A percentile compares a stretch with the other conserved stretches of the same genome.
These are phyloP conservation scores for Backusella liffmaniae DNA, from an alignment of 192 early-diverging fungal species.

Conservation along the genomic window DNA sequence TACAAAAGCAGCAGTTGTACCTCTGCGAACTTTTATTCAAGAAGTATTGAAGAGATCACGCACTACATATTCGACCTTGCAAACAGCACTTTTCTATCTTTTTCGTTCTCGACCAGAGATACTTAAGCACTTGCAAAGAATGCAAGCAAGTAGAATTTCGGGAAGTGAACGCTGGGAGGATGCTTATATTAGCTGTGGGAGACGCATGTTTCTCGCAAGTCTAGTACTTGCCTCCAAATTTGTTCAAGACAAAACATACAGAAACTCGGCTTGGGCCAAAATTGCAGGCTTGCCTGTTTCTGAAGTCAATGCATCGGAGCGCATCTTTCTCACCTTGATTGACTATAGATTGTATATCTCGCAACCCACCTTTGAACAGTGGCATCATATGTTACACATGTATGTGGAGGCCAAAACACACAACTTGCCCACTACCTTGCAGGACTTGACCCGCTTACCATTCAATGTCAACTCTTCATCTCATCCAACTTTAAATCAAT, in stretches of 20 bases:
- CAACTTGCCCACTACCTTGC: slow-evolving; percentile 10
- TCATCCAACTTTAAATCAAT: not conserved
- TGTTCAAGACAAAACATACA: slow-evolving; percentile 83
- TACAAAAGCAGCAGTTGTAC: slow-evolving; percentile 40
- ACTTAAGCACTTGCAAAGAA: slow-evolving; percentile 2
- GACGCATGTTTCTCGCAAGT: slow-evolving; percentile 84
- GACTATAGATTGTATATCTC: slow-evolving; percentile 77
- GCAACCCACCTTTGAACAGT: slow-evolving; percentile 35
- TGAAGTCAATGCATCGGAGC: slow-evolving; percentile 87
- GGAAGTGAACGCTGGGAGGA: not conserved
- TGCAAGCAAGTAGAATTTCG: not conserved
- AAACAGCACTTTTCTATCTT: slow-evolving; percentile 72
- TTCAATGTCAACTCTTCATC: not conserved
- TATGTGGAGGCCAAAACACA: slow-evolving; percentile 29
- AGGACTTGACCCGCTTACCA: slow-evolving; percentile 5
- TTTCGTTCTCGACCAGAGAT: slow-evolving; percentile 42
- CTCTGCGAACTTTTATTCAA: slow-evolving; percentile 64
- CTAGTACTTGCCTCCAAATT: slow-evolving; percentile 93
- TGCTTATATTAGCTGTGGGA: slow-evolving; percentile 59
- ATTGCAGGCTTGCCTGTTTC: slow-evolving; percentile 79
- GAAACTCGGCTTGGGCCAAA: slow-evolving; percentile 90
- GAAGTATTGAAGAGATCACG: slow-evolving; percentile 69
- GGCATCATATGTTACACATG: slow-evolving; percentile 31
- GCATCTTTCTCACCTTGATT: slow-evolving; percentile 74
- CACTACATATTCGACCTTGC: slow-evolving; percentile 72